Evolutionary conservation across 495 filamentous ascomycete species (phyloP).

Genomic region (Xylaria longipes): DNA sequence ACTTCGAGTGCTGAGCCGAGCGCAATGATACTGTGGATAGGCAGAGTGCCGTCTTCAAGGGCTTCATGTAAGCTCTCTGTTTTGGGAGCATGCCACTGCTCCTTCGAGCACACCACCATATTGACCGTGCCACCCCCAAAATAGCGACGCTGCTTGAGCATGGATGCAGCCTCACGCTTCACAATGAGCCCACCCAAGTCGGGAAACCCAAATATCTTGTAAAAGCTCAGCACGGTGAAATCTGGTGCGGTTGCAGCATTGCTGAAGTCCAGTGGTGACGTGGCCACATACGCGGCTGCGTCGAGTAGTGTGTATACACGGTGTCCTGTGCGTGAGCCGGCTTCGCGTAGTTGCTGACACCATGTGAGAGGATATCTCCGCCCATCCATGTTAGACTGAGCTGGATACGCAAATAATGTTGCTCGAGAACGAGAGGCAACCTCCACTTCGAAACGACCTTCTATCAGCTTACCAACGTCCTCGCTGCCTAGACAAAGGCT

Average conservation of each 20-base stretch:
- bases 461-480: conserved; percentile 74
- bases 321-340: conserved; percentile 6
- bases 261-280: conserved; percentile 75
- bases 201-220: conserved; percentile 97
- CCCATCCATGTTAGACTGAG: conserved; percentile 95
- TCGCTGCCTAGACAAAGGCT: conserved; percentile 72
- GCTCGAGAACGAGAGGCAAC: conserved; percentile 28
- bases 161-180: conserved; percentile 66
- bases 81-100: conserved; percentile 79
- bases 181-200: conserved; percentile 90
- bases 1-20: conserved; percentile 73
- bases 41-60: conserved; percentile 89
- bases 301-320: conserved; percentile 80
- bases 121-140: conserved; percentile 98
- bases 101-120: conserved; percentile 66
- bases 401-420: conserved; percentile 81
- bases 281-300: conserved; percentile 83
- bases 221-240: conserved; percentile 89
- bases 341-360: conserved; percentile 61
- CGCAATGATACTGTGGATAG: conserved; percentile 87
- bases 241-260: conserved; percentile 70
- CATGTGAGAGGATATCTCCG: conserved; percentile 74
- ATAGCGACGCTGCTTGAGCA: conserved; percentile 72
- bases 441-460: conserved; percentile 27
- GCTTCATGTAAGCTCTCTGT: conserved; percentile 73